These are phyloP conservation scores for Clavulina sp. DNA, from an alignment of 768 basidiomycete genomes.

Conservation along the genomic window DNA sequence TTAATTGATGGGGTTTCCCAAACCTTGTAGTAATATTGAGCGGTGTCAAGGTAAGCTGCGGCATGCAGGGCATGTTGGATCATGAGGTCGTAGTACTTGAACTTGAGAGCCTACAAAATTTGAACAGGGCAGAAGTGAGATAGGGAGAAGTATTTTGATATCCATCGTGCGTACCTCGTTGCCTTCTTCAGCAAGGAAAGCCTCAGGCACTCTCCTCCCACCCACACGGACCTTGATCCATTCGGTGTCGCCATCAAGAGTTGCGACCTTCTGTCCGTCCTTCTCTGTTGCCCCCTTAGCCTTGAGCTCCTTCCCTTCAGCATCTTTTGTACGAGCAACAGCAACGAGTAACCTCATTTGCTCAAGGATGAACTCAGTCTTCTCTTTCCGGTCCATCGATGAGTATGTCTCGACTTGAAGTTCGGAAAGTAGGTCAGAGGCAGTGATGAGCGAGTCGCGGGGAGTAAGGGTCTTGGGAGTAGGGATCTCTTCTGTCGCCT, in stretches of 20 bases:
- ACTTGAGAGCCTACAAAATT: constrained; percentile 82
- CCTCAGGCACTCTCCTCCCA: constrained; percentile 84
- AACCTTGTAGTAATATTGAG: constrained; percentile 88
- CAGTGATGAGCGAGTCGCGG: constrained; percentile 53
- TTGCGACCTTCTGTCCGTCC: constrained; percentile 20
- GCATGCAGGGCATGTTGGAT: constrained; percentile 83
- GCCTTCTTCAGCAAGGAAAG: constrained; percentile 72
- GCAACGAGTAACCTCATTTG: constrained; percentile 84
- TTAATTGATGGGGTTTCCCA: constrained; percentile 96
- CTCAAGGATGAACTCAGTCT: constrained; percentile 94
- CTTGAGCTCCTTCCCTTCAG: constrained; percentile 37
- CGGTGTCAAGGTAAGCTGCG: constrained; percentile 76
- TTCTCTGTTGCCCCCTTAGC: constrained; percentile 26
- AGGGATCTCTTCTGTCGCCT: not conserved
- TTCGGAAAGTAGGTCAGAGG: constrained; percentile 83
- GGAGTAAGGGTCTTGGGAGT: constrained; percentile 25
- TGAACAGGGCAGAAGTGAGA: too few species aligned
- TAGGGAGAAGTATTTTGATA: not conserved
- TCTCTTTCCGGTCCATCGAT: constrained; percentile 93
- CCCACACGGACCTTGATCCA: constrained; percentile 90
- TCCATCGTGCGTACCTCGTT: constrained; percentile 48
- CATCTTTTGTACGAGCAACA: constrained; percentile 60
- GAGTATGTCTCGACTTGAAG: constrained; percentile 98
- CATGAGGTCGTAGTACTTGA: constrained; percentile 93
- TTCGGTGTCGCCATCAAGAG: constrained; percentile 65